These are phyloP conservation scores for Primulina tabacum DNA, from an alignment of 257 asterid genomes.

Conservation along the genomic window DNA sequence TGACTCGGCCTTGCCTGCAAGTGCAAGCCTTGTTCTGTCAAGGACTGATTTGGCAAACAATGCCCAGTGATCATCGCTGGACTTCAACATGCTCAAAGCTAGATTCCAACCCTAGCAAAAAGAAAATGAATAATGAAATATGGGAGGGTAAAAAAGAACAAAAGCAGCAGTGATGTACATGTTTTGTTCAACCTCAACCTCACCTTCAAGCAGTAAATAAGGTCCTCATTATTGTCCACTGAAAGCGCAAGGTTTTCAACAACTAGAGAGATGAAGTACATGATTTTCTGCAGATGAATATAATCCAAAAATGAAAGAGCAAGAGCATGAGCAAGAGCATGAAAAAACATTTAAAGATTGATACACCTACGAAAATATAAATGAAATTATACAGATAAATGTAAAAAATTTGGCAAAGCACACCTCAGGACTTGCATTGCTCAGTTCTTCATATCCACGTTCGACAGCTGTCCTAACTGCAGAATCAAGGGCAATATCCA, in stretches of 20 bases:
- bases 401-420: slow-evolving; percentile 11
- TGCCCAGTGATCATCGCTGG: slow-evolving; percentile 65
- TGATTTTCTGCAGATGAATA: slow-evolving; percentile 66
- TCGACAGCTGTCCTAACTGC: slow-evolving; percentile 95
- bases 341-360: slow-evolving; percentile 1
- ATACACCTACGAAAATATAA: slow-evolving; percentile 4
- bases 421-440: slow-evolving; percentile 83
- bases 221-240: slow-evolving; percentile 78
- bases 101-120: slow-evolving; percentile 80
- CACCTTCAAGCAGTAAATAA: slow-evolving; percentile 92
- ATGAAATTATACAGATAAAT: background rate
- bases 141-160: slow-evolving; percentile 9
- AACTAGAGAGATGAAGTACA: slow-evolving; percentile 82
- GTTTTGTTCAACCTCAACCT: slow-evolving; percentile 27
- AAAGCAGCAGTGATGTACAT: background rate
- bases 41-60: slow-evolving; percentile 93
- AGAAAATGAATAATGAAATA: slow-evolving; percentile 16
- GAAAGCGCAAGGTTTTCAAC: slow-evolving; percentile 91
- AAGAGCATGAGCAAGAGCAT: background rate
- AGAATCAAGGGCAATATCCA: slow-evolving; percentile 95
- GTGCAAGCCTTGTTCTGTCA: slow-evolving; percentile 91
- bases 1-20: slow-evolving; percentile 84
- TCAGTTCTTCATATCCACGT: slow-evolving; percentile 90
- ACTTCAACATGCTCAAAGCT: slow-evolving; percentile 66
- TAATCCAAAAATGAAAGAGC: slow-evolving; percentile 18